Conservation (phyloP, 2,329 filamentous ascomycete species). For the Uncinocarpus reesii region DNA sequence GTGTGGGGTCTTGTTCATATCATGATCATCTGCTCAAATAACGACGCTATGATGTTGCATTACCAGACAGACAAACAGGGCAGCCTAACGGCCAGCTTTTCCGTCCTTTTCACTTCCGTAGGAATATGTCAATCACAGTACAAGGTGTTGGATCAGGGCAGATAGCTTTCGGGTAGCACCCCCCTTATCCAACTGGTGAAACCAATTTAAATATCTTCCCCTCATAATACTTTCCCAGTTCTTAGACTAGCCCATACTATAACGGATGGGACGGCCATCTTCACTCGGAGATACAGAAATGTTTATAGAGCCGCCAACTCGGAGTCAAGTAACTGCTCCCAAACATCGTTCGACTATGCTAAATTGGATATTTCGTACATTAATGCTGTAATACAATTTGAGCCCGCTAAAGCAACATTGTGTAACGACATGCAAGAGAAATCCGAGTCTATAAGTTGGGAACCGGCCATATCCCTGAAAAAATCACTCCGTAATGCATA, state of each 20-base stretch:
- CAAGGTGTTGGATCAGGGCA: no score
- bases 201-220: conserved; percentile 3
- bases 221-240: no score
- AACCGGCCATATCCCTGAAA: not conserved
- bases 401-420: conserved; percentile 1
- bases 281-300: no score
- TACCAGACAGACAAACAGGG: not conserved
- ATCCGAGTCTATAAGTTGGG: not conserved
- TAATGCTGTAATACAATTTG: conserved; percentile 1
- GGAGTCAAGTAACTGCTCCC: no score
- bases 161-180: no score
- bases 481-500: not conserved
- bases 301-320: no score
- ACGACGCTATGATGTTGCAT: conserved; percentile 5
- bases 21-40: not conserved
- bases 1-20: not conserved
- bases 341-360: not conserved
- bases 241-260: no score
- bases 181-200: conserved; percentile 12
- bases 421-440: not conserved
- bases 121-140: no score
- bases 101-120: not conserved
- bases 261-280: no score
- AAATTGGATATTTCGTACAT: not conserved
- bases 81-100: not conserved